Base-by-base conservation (phyloP, 2,329 filamentous ascomycete species). In the Trichoderma breve region DNA sequence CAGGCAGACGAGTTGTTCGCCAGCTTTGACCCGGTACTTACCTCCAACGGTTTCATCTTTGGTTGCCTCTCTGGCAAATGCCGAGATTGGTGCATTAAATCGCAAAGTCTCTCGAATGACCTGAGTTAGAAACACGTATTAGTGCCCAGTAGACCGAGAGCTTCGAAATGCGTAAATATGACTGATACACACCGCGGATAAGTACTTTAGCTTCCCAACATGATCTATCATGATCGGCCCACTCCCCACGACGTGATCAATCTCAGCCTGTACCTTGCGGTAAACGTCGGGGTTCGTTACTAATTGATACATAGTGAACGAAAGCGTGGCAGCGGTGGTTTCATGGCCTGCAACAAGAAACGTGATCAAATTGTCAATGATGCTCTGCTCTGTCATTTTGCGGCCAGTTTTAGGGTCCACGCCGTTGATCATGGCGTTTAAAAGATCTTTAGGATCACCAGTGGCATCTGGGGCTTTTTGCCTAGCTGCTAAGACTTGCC, bases 331-430 rank as follows among this genome's bases (percentile, higher is more conserved):
- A 3, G 87, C 86, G 0, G 90, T 89, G 0, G 91, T 92, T 73
- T 91, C 90, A 74, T 91, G 89, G 2, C 88, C 87, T 70, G 88
- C 88, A 74, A 89, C 87, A 18, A 91, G 78, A 74, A 91, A 91
- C 0, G 89, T 91, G 68, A 90, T 87, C 82, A 92, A 86, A 74
- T 92, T 91, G 77, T 89, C 84, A 30, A 87, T 84, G 74, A 91
- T 89, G 43, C 82, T 85, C 6, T 85, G 81, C 73, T 90, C 86
- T 0, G 82, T 84, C 76, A 92, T 82, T 2, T 83, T 83, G 71
- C 88, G 81, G 14, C 90, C 89, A 7, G 90, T 91, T 80, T 88
- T 86, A 2, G 87, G 84, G 77, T 92, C 90, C n/a, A 83, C 84
- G 0, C 88, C 88, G 8, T 87, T 82, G 51, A 92, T 80, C 88